These are phyloP conservation scores for Diaporthe velutina DNA, from an alignment of 2,329 filamentous ascomycete species.

Conservation along the genomic window DNA sequence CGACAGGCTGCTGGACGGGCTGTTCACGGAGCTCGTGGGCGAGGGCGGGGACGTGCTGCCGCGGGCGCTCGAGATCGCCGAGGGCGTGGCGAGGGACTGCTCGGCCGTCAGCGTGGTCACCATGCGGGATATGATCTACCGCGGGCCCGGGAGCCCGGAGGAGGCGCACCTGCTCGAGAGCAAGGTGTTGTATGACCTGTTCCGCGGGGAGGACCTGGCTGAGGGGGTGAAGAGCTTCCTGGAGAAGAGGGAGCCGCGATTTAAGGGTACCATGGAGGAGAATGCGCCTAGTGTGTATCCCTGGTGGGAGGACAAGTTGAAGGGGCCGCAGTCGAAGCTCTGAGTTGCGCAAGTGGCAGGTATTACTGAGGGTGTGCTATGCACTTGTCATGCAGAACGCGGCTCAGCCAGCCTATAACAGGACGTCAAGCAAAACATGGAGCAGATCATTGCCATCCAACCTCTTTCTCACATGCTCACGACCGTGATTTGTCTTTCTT, in stretches of 20 bases:
- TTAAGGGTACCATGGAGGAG: conserved; percentile 70
- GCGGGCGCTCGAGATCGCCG: conserved; percentile 74
- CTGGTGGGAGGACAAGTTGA: conserved; percentile 74
- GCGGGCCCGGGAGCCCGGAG: conserved; percentile 71
- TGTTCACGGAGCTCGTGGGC: conserved; percentile 73
- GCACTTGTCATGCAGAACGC: background rate
- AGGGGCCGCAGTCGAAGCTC: conserved; percentile 30
- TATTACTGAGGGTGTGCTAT: background rate
- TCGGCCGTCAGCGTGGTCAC: conserved; percentile 73
- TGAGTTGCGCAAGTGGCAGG: background rate
- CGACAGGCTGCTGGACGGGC: conserved; percentile 64
- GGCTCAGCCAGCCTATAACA: no score
- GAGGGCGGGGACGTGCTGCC: conserved; percentile 70
- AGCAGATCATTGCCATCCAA: background rate
- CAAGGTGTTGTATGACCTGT: conserved; percentile 72
- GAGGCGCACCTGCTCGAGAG: conserved; percentile 79
- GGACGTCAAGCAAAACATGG: background rate
- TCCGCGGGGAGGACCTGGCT: conserved; percentile 68
- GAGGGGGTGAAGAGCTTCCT: conserved; percentile 79
- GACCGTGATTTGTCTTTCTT: background rate
- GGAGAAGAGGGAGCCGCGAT: conserved; percentile 75
- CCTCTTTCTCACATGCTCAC: background rate
- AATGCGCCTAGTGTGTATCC: conserved; percentile 73
- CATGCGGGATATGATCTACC: conserved; percentile 80
- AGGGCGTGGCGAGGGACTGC: conserved; percentile 75